These are phyloP conservation scores for Williopsis jadinii DNA, from an alignment of 1,139 yeast genomes.

Conservation along the genomic window DNA sequence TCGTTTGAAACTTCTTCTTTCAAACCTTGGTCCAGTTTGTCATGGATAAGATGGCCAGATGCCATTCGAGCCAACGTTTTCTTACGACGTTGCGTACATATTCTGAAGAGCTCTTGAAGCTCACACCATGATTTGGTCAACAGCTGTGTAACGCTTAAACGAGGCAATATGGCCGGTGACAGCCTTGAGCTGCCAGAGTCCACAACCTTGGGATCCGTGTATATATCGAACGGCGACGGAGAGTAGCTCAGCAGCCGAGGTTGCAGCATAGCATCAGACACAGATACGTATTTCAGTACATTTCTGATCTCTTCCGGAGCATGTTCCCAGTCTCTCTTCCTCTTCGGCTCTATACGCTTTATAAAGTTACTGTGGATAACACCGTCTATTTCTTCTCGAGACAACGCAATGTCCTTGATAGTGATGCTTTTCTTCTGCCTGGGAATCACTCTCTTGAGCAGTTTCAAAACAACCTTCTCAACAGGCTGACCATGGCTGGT, in stretches of 20 bases:
- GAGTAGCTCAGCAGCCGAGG: neutral
- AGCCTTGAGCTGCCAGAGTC: too few species aligned
- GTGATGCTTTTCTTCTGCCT: neutral
- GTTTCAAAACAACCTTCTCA: neutral
- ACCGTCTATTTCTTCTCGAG: slow-evolving; percentile 3
- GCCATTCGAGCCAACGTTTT: slow-evolving; percentile 30
- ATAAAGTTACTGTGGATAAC: slow-evolving; percentile 4
- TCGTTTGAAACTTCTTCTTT: too few species aligned
- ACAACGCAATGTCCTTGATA: slow-evolving; percentile 2
- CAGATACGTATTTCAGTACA: neutral
- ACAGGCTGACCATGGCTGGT: neutral
- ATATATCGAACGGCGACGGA: slow-evolving; percentile 2
- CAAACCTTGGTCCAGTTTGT: slow-evolving; percentile 28
- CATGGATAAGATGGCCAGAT: slow-evolving; percentile 38
- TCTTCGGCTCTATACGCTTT: neutral
- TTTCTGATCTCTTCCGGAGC: neutral
- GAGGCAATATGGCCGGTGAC: slow-evolving; percentile 22
- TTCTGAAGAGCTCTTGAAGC: slow-evolving; percentile 35
- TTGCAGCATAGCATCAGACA: neutral
- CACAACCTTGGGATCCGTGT: neutral
- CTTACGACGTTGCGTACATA: slow-evolving; percentile 33
- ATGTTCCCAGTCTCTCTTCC: neutral
- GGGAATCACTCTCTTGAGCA: neutral
- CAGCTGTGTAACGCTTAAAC: slow-evolving; percentile 42
- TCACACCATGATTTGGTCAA: slow-evolving; percentile 49